Evolutionary conservation across 1,284 basidiomycete species (phyloP).

Genomic region (Naganishia sp.): DNA sequence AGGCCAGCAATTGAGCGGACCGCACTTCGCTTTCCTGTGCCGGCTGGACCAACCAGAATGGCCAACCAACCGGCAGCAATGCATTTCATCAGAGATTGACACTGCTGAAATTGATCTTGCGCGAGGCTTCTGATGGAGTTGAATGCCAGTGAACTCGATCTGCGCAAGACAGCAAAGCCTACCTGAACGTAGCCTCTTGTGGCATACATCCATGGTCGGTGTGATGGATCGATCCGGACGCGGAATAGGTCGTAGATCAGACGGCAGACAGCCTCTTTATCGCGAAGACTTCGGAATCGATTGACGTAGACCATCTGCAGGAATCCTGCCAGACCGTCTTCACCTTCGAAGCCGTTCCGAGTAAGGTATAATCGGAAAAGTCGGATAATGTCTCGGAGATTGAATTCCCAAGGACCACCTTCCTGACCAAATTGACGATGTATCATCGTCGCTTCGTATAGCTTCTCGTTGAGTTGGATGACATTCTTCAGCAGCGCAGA

Average conservation of each 20-base stretch:
- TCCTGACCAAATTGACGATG: slow-evolving; percentile 73
- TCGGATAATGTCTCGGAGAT: slow-evolving; percentile 89
- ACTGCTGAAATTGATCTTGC: slow-evolving; percentile 65
- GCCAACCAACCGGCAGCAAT: slow-evolving; percentile 81
- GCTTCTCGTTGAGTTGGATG: slow-evolving; percentile 77
- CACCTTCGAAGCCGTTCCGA: slow-evolving; percentile 62
- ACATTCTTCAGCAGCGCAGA: slow-evolving; percentile 66
- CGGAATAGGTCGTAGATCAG: slow-evolving; percentile 69
- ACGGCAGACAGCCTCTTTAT: slow-evolving; percentile 63
- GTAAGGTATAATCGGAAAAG: slow-evolving; percentile 65
- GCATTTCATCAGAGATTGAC: slow-evolving; percentile 77
- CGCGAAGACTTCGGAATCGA: slow-evolving; percentile 75
- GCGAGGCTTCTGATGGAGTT: slow-evolving; percentile 58
- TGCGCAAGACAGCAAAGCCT: slow-evolving; percentile 65
- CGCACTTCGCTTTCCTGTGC: slow-evolving; percentile 78
- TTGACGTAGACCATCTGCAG: slow-evolving; percentile 76
- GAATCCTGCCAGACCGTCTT: slow-evolving; percentile 64
- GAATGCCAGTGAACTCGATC: slow-evolving; percentile 45
- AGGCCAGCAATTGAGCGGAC: slow-evolving; percentile 71
- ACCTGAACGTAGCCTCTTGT: slow-evolving; percentile 64
- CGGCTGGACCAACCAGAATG: slow-evolving; percentile 76
- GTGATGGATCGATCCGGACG: slow-evolving; percentile 43
- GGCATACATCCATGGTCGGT: slow-evolving; percentile 60
- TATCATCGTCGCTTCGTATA: slow-evolving; percentile 71
- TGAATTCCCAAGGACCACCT: slow-evolving; percentile 98